These are phyloP conservation scores for Takakia lepidozioides DNA, from an alignment of 225 moss, liverwort and hornwort genomes.

Conservation along the genomic window DNA sequence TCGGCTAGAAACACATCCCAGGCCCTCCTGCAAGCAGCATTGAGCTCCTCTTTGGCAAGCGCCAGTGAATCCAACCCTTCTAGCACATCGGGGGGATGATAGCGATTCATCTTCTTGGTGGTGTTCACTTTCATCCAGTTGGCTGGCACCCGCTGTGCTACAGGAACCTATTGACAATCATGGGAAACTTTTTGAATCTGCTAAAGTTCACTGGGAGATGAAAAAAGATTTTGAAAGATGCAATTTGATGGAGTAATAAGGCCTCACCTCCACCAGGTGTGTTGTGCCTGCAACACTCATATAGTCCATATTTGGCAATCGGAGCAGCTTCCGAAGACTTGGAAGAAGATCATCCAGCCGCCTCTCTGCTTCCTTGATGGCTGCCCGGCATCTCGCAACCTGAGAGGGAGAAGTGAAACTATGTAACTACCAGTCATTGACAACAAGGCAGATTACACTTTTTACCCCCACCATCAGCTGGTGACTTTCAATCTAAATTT, in stretches of 20 bases:
- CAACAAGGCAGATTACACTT: too few species aligned
- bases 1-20: slow-evolving; percentile 85
- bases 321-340: slow-evolving; percentile 51
- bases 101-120: slow-evolving; percentile 72
- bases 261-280: slow-evolving; percentile 76
- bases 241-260: too few species aligned
- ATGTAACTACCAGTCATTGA: too few species aligned
- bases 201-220: too few species aligned
- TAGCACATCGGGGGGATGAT: slow-evolving; percentile 82
- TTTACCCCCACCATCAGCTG: too few species aligned
- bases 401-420: too few species aligned
- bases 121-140: slow-evolving; percentile 86
- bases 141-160: slow-evolving; percentile 67
- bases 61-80: slow-evolving; percentile 63
- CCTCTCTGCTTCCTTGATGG: slow-evolving; percentile 59
- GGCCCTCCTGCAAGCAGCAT: slow-evolving; percentile 59
- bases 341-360: slow-evolving; percentile 71
- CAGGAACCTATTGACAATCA: slow-evolving; percentile 77
- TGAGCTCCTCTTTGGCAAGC: slow-evolving; percentile 77
- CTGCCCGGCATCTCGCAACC: slow-evolving; percentile 64
- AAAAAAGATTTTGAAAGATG: too few species aligned
- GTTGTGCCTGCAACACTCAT: slow-evolving; percentile 54
- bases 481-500: too few species aligned
- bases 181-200: too few species aligned
- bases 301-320: slow-evolving; percentile 55